These are phyloP conservation scores for Neodidymelliopsis sp. DNA, from an alignment of 2,329 filamentous ascomycete genomes.

Conservation along the genomic window DNA sequence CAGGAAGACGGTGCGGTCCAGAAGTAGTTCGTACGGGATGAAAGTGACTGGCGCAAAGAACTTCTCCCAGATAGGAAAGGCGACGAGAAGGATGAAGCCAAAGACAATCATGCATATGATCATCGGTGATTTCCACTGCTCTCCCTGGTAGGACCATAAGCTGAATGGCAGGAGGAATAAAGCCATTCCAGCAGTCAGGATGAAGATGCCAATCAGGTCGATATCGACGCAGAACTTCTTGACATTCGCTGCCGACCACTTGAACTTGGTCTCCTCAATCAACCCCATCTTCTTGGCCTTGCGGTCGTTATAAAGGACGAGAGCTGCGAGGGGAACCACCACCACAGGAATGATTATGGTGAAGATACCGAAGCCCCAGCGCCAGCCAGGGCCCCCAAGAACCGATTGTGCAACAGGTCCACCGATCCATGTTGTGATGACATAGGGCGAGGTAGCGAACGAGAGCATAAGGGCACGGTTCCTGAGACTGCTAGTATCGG, in stretches of 20 bases:
- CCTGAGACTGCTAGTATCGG: slow-evolving; percentile 69
- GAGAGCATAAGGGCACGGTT: slow-evolving; percentile 70
- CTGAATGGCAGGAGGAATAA: slow-evolving; percentile 74
- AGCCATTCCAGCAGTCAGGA: slow-evolving; percentile 66
- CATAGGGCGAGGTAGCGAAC: slow-evolving; percentile 68
- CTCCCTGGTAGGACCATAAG: slow-evolving; percentile 50
- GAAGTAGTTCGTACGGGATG: slow-evolving; percentile 54
- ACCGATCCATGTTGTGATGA: slow-evolving; percentile 70
- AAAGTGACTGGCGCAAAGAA: slow-evolving; percentile 49
- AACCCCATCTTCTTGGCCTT: slow-evolving; percentile 66
- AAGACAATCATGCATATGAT: slow-evolving; percentile 50
- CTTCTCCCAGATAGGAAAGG: slow-evolving; percentile 48
- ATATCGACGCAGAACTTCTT: slow-evolving; percentile 65
- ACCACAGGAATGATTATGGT: slow-evolving; percentile 68
- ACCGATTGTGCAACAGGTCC: slow-evolving; percentile 64
- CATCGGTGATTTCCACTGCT: slow-evolving; percentile 40
- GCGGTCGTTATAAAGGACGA: slow-evolving; percentile 64
- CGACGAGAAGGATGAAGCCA: slow-evolving; percentile 42
- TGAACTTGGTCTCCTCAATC: slow-evolving; percentile 54
- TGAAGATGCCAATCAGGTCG: slow-evolving; percentile 67
- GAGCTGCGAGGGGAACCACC: slow-evolving; percentile 64
- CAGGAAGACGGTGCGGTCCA: slow-evolving; percentile 57
- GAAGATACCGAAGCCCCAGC: slow-evolving; percentile 73
- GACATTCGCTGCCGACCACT: slow-evolving; percentile 51
- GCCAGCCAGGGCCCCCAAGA: slow-evolving; percentile 64